Evolutionary conservation across 768 basidiomycete species (phyloP).

Genomic region (Panaeolus papilionaceus): DNA sequence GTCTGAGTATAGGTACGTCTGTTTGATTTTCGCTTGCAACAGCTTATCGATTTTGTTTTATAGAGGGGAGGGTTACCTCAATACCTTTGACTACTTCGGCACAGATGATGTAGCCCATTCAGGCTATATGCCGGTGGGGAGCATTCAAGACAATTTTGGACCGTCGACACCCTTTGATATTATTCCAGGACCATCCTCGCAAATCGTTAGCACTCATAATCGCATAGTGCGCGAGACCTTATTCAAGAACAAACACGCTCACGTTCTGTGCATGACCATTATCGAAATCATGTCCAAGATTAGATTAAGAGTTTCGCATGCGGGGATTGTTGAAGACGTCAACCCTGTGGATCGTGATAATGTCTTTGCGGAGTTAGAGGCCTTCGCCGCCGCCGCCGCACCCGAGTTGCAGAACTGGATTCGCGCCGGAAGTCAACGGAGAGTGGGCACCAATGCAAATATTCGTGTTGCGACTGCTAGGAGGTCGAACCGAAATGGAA

Average conservation of each 20-base stretch:
- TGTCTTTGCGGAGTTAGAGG: constrained; percentile 5
- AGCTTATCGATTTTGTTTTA: not conserved
- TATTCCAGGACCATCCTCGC: constrained; percentile 10
- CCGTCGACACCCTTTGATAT: not conserved
- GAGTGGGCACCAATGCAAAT: constrained; percentile 1
- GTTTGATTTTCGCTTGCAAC: not conserved
- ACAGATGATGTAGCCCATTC: not conserved
- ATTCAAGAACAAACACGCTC: not conserved
- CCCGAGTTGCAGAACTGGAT: constrained; percentile 5
- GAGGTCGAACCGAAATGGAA: not conserved
- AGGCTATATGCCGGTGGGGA: not conserved
- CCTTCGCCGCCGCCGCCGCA: not conserved
- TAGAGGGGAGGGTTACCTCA: not conserved
- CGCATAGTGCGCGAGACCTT: constrained; percentile 1
- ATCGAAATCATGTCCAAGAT: constrained; percentile 6
- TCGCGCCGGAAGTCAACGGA: constrained; percentile 1
- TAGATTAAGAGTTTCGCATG: constrained; percentile 8
- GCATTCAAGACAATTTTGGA: not conserved
- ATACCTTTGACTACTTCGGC: not conserved
- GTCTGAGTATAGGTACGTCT: not conserved
- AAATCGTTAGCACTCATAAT: constrained; percentile 8
- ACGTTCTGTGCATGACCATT: not conserved
- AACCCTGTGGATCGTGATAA: constrained; percentile 11
- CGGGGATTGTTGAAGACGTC: not conserved
- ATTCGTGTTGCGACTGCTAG: not conserved